Percentiles rank a stretch among this genome's conserved stretches.
These are phyloP conservation scores for Skeletonema grethae DNA, from an alignment of 108 stramenopile genomes.

Conservation along the genomic window DNA sequence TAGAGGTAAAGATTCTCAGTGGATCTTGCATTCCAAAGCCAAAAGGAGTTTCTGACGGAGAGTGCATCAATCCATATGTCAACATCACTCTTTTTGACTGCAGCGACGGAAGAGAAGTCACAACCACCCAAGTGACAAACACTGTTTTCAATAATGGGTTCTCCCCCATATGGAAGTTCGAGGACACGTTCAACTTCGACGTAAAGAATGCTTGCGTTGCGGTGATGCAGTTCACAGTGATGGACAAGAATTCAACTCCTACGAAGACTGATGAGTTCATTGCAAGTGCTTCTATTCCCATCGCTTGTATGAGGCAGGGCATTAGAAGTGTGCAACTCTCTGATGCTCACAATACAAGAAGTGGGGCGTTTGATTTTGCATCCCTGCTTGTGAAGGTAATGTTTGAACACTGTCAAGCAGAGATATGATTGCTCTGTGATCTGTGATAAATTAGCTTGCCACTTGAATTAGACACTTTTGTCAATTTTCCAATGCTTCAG, in stretches of 20 bases:
- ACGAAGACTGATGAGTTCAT: constrained; percentile 63
- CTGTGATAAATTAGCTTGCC: neutral
- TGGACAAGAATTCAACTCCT: constrained; percentile 59
- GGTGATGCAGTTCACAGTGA: constrained; percentile 71
- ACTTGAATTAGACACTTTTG: neutral
- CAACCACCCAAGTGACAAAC: constrained; percentile 42
- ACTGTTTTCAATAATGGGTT: constrained; percentile 77
- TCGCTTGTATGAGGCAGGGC: constrained; percentile 81
- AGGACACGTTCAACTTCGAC: constrained; percentile 47
- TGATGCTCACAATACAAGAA: constrained; percentile 75
- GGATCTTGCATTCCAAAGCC: constrained; percentile 87
- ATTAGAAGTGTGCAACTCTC: constrained; percentile 84
- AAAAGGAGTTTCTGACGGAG: constrained; percentile 63
- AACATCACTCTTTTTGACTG: constrained; percentile 74
- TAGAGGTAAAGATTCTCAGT: constrained; percentile 65
- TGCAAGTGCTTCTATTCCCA: constrained; percentile 80
- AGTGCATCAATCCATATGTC: constrained; percentile 86
- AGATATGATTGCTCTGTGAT: constrained; percentile 20
- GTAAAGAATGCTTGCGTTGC: constrained; percentile 71
- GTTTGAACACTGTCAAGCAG: constrained; percentile 43
- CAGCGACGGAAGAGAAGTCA: constrained; percentile 53
- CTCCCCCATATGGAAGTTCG: constrained; percentile 69
- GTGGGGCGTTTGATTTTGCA: constrained; percentile 85
- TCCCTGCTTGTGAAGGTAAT: constrained; percentile 73
- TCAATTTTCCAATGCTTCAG: neutral